Base-by-base conservation (phyloP, 306 rosid species). In the Malus fusca region DNA sequence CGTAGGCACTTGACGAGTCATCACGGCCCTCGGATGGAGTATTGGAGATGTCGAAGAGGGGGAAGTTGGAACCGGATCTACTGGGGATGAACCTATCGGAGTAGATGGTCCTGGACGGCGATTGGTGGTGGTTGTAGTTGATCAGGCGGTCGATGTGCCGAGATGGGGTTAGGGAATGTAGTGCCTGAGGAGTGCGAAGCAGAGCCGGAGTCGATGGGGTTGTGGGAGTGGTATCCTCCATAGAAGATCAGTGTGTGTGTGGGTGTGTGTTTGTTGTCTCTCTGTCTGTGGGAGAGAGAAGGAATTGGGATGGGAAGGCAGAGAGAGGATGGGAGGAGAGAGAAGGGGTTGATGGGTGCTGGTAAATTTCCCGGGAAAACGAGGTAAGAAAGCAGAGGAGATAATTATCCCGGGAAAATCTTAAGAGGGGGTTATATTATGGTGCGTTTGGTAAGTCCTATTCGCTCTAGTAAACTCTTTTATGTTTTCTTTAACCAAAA, bases 71-170 rank as follows among this genome's bases (percentile, higher is more conserved):
- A 31, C 88, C 87, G 53, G 97, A 88, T 91, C 98, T 86, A 84
- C 89, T 85, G 0, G 99, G 99, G 14, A 96, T 96, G 66, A 96
- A 96, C 74, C 99, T 82, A 61, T 96, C 99, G 53, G 97, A 96
- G 88, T 92, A 96, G 56, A 96, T 96, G 40, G 99, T 80, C 72
- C 91, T 82, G 5, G 98, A 96, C 28, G 98, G 97, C 6, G 98
- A 84, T 42, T 68, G 81, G 65, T 83, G 86, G 88, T 92, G 92
- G 68, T 85, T 85, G 35, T 86, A 78, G 81, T 96, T 92, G 44
- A 96, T 87, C 89, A 92, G 69, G 9, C 98, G 96, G 70, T 89
- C 84, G 21, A 96, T 88, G 69, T 92, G 93, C 53, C 85, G 85
- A 56, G 93, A 82, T 42, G 85, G 90, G 37, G 89, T 82, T 25